Conservation (phyloP, 2,329 filamentous ascomycete species). For the Amesomyces nigricolor region DNA sequence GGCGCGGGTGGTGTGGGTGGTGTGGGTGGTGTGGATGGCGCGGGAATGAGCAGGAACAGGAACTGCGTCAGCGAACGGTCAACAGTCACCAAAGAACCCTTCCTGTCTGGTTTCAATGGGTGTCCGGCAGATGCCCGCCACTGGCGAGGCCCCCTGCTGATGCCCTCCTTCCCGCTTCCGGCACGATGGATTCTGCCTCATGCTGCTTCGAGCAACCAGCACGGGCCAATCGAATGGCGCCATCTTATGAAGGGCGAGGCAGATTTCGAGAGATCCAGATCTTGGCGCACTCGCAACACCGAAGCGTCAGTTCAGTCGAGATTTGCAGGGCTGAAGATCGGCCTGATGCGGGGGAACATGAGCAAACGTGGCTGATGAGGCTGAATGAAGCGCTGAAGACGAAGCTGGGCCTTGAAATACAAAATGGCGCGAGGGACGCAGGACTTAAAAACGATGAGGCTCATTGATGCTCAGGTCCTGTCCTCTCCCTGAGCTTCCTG, state of each 20-base stretch:
- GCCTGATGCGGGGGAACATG: neutral
- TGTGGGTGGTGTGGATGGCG: neutral
- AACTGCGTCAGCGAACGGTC: neutral
- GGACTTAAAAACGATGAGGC: too few species aligned
- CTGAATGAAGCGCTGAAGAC: too few species aligned
- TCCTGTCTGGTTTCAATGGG: neutral
- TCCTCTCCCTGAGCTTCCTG: neutral
- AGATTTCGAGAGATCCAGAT: neutral
- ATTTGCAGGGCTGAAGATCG: neutral
- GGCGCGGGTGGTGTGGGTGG: neutral
- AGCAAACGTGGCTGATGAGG: neutral
- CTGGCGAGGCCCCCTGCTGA: neutral
- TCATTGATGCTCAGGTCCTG: neutral
- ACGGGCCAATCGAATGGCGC: neutral
- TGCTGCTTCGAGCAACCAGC: neutral
- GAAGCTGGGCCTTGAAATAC: neutral
- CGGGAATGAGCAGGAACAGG: neutral
- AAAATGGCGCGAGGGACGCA: neutral
- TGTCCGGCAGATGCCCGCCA: conserved; percentile 14
- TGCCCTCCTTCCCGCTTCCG: conserved; percentile 7
- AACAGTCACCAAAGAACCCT: neutral
- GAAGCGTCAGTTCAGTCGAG: neutral
- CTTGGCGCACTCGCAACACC: neutral
- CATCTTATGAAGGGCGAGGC: neutral
- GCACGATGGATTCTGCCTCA: conserved; percentile 8